A percentile compares a stretch with the other conserved stretches of the same genome.
These are phyloP conservation scores for Fusarium chuoi DNA, from an alignment of 2,329 filamentous ascomycete genomes.

Conservation along the genomic window DNA sequence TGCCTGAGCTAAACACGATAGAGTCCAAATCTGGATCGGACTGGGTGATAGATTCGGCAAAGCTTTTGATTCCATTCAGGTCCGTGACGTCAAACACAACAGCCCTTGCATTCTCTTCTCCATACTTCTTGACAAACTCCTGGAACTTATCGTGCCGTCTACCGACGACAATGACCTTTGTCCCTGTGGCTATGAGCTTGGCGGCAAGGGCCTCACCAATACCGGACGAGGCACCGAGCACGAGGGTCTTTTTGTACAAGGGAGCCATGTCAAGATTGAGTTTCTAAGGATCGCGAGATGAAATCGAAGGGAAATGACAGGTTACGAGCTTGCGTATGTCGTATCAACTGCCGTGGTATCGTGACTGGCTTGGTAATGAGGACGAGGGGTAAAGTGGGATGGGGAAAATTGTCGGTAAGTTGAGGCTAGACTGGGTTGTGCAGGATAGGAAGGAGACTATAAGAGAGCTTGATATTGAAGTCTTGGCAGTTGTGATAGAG, in stretches of 20 bases:
- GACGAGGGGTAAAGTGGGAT: conserved; percentile 14
- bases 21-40: conserved; percentile 51
- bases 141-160: conserved; percentile 61
- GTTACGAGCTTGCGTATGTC: not conserved
- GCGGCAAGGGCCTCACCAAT: conserved; percentile 47
- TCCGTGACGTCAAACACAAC: conserved; percentile 58
- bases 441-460: not conserved
- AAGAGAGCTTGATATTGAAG: not conserved
- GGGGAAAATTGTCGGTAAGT: not conserved
- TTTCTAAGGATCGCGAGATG: not conserved
- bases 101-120: conserved; percentile 50
- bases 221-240: conserved; percentile 53
- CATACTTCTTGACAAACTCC: conserved; percentile 57
- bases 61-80: conserved; percentile 45
- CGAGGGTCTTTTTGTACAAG: conserved; percentile 48
- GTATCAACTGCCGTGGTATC: not conserved
- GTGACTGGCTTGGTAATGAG: not conserved
- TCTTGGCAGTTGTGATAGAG: not conserved
- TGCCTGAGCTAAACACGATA: conserved; percentile 67
- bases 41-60: conserved; percentile 27
- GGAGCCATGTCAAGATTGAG: conserved; percentile 37
- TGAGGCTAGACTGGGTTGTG: not conserved
- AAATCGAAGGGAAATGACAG: not conserved
- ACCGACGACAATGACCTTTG: conserved; percentile 59
- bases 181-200: conserved; percentile 55